Evolutionary conservation across 306 rosid species (phyloP).

Genomic region (Lagenaria siceraria): DNA sequence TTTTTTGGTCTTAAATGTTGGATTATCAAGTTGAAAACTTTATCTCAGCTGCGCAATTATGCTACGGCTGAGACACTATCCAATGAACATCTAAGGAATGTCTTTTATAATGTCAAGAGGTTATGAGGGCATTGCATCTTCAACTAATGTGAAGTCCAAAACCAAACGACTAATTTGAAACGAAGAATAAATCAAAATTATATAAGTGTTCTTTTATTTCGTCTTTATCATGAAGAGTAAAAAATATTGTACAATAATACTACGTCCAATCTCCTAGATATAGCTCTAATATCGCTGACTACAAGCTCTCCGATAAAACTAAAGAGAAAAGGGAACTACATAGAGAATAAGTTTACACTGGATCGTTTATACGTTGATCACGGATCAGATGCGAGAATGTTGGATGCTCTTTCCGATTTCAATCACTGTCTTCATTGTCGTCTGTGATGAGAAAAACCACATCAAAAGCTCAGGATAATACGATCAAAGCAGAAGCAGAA

Average conservation of each 20-base stretch:
- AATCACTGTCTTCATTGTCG: constrained; percentile 55
- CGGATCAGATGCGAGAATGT: constrained; percentile 7
- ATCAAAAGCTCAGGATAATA: not conserved
- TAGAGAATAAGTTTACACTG: not conserved
- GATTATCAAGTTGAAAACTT: too few species aligned
- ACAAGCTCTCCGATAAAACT: not conserved
- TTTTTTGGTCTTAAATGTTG: too few species aligned
- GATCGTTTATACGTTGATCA: not conserved
- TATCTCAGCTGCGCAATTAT: too few species aligned
- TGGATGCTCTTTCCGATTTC: constrained; percentile 3
- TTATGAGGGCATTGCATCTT: not conserved
- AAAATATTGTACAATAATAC: not conserved
- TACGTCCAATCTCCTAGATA: not conserved
- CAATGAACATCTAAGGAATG: not conserved
- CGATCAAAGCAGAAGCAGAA: not conserved
- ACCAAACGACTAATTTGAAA: not conserved
- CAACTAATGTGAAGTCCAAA: not conserved
- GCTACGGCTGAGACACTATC: too few species aligned
- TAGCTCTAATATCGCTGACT: not conserved
- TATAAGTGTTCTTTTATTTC: not conserved
- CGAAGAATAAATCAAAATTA: not conserved
- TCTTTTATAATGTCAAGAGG: not conserved
- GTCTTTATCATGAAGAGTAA: not conserved
- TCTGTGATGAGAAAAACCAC: constrained; percentile 25
- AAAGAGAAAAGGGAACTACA: not conserved